Evolutionary conservation across 2,329 filamentous ascomycete genomes (phyloP).

Genomic region (Rhynchosporium graminicola): DNA sequence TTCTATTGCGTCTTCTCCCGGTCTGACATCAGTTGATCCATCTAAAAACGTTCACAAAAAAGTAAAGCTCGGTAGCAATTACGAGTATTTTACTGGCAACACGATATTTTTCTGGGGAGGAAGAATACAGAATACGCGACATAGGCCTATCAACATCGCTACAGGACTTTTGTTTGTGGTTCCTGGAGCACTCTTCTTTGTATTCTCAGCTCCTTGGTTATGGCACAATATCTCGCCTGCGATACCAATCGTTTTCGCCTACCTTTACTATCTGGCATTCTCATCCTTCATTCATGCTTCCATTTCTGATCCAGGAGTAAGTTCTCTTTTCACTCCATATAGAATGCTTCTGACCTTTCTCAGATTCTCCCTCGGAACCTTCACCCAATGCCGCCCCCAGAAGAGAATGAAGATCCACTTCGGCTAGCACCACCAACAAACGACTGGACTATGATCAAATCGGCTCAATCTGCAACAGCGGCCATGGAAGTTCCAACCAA

Average conservation of each 20-base stretch:
- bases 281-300: conserved; percentile 96
- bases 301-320: conserved; percentile 86
- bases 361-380: conserved; percentile 91
- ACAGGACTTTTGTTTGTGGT: conserved; percentile 80
- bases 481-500: conserved; percentile 98
- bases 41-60: conserved; percentile 36
- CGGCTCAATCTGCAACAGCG: conserved; percentile 69
- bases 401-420: conserved; percentile 78
- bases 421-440: conserved; percentile 81
- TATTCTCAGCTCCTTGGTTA: conserved; percentile 74
- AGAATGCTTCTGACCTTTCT: conserved; percentile 23
- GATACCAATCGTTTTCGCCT: conserved; percentile 85
- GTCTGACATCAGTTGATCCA: conserved; percentile 53
- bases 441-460: conserved; percentile 91
- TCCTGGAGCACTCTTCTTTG: conserved; percentile 81
- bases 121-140: conserved; percentile 82
- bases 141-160: conserved; percentile 84
- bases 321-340: conserved; percentile 43
- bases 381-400: conserved; percentile 78
- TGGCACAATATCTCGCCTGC: conserved; percentile 89
- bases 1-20: conserved; percentile 75
- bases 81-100: conserved; percentile 93
- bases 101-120: conserved; percentile 87
- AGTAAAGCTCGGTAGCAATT: conserved; percentile 66
- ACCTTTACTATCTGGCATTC: conserved; percentile 85